Conservation (phyloP, 192 early-diverging fungal species). For the Backusella luteola region DNA sequence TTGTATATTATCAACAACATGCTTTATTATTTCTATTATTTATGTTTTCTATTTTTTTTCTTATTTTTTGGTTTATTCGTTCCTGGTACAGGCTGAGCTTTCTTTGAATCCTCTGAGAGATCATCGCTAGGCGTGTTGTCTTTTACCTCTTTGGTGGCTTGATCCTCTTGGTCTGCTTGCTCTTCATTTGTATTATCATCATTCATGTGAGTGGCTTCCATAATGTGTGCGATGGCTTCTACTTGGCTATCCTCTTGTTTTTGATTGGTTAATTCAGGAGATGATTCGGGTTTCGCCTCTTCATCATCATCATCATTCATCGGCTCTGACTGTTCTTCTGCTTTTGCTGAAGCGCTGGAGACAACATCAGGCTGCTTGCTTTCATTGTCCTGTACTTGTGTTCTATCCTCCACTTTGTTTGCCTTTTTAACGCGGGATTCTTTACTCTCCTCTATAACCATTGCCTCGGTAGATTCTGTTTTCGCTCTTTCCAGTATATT, state of each 20-base stretch:
- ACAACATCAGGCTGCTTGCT: background rate
- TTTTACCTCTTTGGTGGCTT: background rate
- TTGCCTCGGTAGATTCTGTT: background rate
- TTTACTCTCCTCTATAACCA: background rate
- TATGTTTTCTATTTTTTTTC: conserved; percentile 3
- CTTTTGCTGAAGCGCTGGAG: background rate
- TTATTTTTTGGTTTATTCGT: background rate
- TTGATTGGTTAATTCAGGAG: background rate
- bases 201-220: background rate
- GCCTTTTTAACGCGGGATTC: background rate
- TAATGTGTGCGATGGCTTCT: no score
- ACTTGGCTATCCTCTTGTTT: background rate
- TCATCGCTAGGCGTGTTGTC: background rate
- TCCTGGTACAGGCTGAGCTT: background rate
- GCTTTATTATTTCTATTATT: background rate
- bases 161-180: background rate
- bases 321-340: background rate
- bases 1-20: background rate
- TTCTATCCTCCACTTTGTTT: background rate
- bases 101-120: background rate
- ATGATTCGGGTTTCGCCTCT: background rate
- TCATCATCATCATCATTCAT: background rate
- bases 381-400: background rate
- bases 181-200: no score
- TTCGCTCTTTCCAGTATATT: conserved; percentile 10